Evolutionary conservation across 75 land plant species (phyloP).

Genomic region (Larix kaempferi): DNA sequence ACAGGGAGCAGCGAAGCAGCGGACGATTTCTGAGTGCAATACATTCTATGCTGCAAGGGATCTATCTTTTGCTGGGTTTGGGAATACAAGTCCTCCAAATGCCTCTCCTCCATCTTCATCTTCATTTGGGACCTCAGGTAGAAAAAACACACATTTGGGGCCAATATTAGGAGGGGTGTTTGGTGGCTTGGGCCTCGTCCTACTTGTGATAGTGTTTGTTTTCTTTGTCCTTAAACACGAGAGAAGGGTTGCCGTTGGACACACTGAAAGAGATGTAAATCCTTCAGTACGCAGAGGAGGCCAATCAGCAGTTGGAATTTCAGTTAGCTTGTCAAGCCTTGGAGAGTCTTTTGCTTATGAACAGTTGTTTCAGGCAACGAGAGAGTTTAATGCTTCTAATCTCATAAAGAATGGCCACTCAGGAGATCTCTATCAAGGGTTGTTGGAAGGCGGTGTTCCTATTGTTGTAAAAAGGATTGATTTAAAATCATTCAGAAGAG

Average conservation of each 20-base stretch:
- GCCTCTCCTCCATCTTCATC: slow-evolving; percentile 17
- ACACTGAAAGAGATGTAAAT: slow-evolving; percentile 27
- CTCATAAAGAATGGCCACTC: slow-evolving; percentile 88
- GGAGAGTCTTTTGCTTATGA: slow-evolving; percentile 79
- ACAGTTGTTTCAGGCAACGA: slow-evolving; percentile 71
- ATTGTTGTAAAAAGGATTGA: slow-evolving; percentile 82
- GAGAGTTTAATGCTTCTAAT: slow-evolving; percentile 54
- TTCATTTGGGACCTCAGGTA: neutral
- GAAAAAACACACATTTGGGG: slow-evolving; percentile 17
- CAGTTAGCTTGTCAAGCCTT: slow-evolving; percentile 43
- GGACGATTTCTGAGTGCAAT: slow-evolving; percentile 35
- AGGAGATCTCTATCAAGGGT: slow-evolving; percentile 77
- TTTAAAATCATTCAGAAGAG: slow-evolving; percentile 40
- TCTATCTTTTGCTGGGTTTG: slow-evolving; percentile 41
- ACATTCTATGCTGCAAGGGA: slow-evolving; percentile 54
- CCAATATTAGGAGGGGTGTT: slow-evolving; percentile 63
- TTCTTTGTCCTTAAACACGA: slow-evolving; percentile 14
- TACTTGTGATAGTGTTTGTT: slow-evolving; percentile 32
- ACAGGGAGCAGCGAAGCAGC: slow-evolving; percentile 46
- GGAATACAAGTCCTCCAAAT: slow-evolving; percentile 12
- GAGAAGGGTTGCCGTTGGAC: slow-evolving; percentile 13
- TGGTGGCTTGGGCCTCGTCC: slow-evolving; percentile 63
- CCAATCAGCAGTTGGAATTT: slow-evolving; percentile 19
- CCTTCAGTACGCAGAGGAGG: slow-evolving; percentile 18
- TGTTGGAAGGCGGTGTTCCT: slow-evolving; percentile 54